These are phyloP conservation scores for Asterionellopsis glacialis DNA, from an alignment of 108 stramenopile genomes.

Conservation along the genomic window DNA sequence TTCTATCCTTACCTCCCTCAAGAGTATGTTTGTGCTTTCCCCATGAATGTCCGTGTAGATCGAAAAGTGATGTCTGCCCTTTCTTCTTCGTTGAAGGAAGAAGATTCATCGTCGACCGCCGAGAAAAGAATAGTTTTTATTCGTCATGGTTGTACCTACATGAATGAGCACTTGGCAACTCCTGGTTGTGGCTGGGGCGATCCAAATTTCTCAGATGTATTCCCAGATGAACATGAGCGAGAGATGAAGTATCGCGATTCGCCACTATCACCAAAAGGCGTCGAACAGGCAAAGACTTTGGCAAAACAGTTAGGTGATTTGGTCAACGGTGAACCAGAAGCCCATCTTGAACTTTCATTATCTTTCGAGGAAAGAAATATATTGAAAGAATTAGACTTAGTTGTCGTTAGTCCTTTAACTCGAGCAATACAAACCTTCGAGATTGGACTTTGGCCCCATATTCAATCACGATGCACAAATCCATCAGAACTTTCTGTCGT, in stretches of 20 bases:
- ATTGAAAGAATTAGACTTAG: conserved; percentile 29
- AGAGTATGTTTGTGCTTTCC: too few relatives aligned
- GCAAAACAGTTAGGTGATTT: neutral
- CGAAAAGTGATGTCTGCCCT: too few relatives aligned
- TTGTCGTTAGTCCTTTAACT: conserved; percentile 49
- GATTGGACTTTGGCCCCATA: conserved; percentile 21
- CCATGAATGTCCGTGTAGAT: too few relatives aligned
- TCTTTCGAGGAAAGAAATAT: conserved; percentile 3
- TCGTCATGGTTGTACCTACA: conserved; percentile 55
- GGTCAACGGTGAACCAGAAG: neutral
- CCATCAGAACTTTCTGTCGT: conserved; percentile 19
- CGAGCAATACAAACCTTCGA: conserved; percentile 52
- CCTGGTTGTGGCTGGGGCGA: conserved; percentile 32
- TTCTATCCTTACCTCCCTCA: too few relatives aligned
- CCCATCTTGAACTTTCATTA: neutral
- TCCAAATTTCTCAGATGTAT: conserved; percentile 50
- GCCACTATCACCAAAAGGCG: conserved; percentile 28
- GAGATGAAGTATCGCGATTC: conserved; percentile 31
- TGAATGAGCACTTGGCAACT: conserved; percentile 50
- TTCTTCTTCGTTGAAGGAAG: too few relatives aligned
- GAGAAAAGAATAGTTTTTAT: conserved; percentile 27
- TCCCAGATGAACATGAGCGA: conserved; percentile 9
- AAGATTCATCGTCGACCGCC: too few relatives aligned
- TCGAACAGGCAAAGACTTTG: conserved; percentile 29
- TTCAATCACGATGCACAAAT: too few relatives aligned